phyloP scores from a whole-genome alignment of 345 rosid species.

The Citrus hindsii region DNA sequence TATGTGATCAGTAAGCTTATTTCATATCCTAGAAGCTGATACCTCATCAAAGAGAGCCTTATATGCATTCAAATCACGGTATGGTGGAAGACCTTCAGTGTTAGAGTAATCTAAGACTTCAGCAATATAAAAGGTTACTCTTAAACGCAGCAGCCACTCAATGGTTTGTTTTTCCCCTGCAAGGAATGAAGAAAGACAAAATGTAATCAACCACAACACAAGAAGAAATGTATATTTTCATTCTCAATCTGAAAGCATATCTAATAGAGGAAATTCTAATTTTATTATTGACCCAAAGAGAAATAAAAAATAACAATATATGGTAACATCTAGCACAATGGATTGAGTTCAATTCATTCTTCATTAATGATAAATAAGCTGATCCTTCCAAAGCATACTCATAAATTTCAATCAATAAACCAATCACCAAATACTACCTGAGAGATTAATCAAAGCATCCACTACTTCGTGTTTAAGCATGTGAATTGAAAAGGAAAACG shows the following conservation, averaged over 20 bases:
- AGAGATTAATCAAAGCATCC: background rate
- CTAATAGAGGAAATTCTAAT: background rate
- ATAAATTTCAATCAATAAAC: background rate
- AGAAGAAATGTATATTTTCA: background rate
- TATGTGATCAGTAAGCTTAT: background rate
- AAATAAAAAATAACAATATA: background rate
- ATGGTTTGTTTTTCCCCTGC: constrained; percentile 98
- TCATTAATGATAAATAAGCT: background rate
- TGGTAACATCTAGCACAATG: background rate
- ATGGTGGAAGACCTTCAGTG: constrained; percentile 66
- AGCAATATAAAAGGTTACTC: constrained; percentile 83
- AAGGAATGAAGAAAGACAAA: constrained; percentile 19
- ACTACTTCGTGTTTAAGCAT: background rate
- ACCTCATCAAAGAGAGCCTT: constrained; percentile 34
- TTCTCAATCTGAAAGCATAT: constrained; percentile 9
- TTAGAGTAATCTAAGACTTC: constrained; percentile 89
- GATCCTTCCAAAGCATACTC: background rate
- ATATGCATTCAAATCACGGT: constrained; percentile 94
- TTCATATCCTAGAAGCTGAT: constrained; percentile 15
- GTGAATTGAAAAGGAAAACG: background rate
- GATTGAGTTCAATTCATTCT: background rate
- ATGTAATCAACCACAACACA: constrained; percentile 5
- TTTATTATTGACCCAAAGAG: background rate
- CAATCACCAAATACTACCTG: background rate
- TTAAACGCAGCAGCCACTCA: constrained; percentile 91